phyloP scores from a whole-genome alignment of 768 basidiomycete genomes.

The Mycena rebaudengoi region DNA sequence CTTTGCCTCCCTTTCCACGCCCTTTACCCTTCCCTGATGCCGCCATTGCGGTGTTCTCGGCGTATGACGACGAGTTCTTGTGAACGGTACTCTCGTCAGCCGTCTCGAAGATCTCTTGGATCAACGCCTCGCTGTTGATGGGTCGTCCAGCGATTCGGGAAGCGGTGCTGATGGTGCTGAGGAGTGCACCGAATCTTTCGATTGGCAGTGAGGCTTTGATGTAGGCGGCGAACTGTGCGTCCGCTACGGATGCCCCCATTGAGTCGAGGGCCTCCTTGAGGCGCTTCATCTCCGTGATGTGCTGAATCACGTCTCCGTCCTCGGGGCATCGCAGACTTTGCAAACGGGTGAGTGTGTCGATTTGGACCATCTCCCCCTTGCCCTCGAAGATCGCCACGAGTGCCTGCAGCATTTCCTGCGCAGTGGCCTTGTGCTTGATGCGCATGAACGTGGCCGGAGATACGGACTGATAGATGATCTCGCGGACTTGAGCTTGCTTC shows the following conservation, averaged over 20 bases:
- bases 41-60: too few species aligned
- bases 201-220: background rate
- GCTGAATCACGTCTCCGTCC: background rate
- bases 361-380: slow-evolving; percentile 8
- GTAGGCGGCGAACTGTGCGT: background rate
- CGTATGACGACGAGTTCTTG: too few species aligned
- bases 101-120: background rate
- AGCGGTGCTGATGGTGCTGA: background rate
- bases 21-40: slow-evolving; percentile 20
- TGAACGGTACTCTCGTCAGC: background rate
- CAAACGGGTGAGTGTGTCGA: background rate
- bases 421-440: background rate
- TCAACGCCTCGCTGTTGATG: background rate
- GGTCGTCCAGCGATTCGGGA: background rate
- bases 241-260: background rate
- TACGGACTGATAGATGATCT: slow-evolving; percentile 7
- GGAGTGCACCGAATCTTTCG: background rate
- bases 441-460: background rate
- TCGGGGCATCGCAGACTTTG: background rate
- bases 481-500: background rate
- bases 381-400: background rate
- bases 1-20: background rate
- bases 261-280: background rate
- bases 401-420: background rate
- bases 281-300: background rate